These are phyloP conservation scores for Penicillium corylophilum DNA, from an alignment of 2,329 filamentous ascomycete genomes.

Conservation along the genomic window DNA sequence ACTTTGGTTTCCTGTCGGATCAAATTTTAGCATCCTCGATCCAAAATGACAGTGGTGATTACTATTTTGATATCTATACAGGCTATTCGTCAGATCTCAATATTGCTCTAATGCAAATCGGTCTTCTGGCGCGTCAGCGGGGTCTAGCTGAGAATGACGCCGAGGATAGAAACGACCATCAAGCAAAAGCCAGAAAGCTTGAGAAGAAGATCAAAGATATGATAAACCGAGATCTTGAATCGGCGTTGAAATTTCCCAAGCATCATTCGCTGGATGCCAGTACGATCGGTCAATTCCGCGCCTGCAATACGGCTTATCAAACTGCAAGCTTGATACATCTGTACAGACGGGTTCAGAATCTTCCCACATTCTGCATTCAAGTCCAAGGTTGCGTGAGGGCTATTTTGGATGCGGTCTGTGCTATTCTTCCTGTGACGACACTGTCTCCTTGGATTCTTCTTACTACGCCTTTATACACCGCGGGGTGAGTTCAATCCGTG, in stretches of 20 bases:
- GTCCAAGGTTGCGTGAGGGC: slow-evolving; percentile 11
- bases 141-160: not conserved
- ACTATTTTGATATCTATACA: slow-evolving; percentile 9
- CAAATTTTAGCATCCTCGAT: not conserved
- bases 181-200: not conserved
- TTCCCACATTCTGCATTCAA: not conserved
- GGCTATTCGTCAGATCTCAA: slow-evolving; percentile 12
- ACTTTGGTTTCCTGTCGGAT: slow-evolving; percentile 5
- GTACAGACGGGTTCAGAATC: slow-evolving; percentile 2
- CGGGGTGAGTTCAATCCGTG: slow-evolving; percentile 11
- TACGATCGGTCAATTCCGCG: slow-evolving; percentile 2
- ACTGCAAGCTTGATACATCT: slow-evolving; percentile 8
- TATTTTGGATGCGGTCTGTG: slow-evolving; percentile 18
- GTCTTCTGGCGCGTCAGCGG: not conserved
- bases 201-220: slow-evolving; percentile 2
- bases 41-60: not conserved
- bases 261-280: not conserved
- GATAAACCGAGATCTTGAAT: slow-evolving; percentile 3
- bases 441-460: slow-evolving; percentile 25
- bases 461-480: slow-evolving; percentile 25
- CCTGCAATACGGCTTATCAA: slow-evolving; percentile 8
- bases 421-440: slow-evolving; percentile 18
- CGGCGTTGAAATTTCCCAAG: slow-evolving; percentile 2
- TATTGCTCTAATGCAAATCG: slow-evolving; percentile 6
- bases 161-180: not conserved